A percentile compares a stretch with the other conserved stretches of the same genome.
Conservation (phyloP, 169 alveolate species). For the Eimeria tenella region DNA sequence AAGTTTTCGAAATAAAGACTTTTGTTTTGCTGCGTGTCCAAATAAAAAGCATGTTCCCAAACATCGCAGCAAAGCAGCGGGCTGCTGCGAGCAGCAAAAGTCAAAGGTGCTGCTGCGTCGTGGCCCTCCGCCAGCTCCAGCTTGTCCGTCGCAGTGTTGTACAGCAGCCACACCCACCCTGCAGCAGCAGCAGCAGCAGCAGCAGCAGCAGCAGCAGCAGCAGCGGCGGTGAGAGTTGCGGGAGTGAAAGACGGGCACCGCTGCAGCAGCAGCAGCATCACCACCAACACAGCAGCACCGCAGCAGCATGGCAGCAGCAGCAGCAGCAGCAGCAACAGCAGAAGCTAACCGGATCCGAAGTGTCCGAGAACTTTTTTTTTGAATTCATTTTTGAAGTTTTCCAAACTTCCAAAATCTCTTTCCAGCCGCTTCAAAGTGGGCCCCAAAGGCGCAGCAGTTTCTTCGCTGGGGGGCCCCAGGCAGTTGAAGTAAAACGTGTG, state of each 20-base stretch:
- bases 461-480: conserved; percentile 93
- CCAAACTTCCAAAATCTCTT: conserved; percentile 91
- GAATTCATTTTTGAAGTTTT: conserved; percentile 88
- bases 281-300: too few relatives aligned
- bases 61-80: conserved; percentile 84
- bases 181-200: neutral
- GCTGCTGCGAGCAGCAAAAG: neutral
- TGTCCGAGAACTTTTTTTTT: conserved; percentile 85
- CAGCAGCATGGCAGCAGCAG: too few relatives aligned
- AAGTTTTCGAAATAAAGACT: conserved; percentile 79
- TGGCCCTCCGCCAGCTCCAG: conserved; percentile 88
- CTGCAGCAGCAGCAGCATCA: too few relatives aligned
- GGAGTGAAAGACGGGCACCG: too few relatives aligned
- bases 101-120: conserved; percentile 58
- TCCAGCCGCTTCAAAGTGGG: conserved; percentile 87
- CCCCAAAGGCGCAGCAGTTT: conserved; percentile 91
- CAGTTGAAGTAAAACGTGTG: conserved; percentile 96
- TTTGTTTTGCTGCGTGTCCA: conserved; percentile 90
- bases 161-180: conserved; percentile 98
- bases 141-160: conserved; percentile 92
- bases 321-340: too few relatives aligned
- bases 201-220: too few relatives aligned
- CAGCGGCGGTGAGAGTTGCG: too few relatives aligned
- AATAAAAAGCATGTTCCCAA: conserved; percentile 95
- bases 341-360: conserved; percentile 93